Base-by-base conservation (phyloP, 2,329 filamentous ascomycete species). In the Chaetomiaceae sp. region DNA sequence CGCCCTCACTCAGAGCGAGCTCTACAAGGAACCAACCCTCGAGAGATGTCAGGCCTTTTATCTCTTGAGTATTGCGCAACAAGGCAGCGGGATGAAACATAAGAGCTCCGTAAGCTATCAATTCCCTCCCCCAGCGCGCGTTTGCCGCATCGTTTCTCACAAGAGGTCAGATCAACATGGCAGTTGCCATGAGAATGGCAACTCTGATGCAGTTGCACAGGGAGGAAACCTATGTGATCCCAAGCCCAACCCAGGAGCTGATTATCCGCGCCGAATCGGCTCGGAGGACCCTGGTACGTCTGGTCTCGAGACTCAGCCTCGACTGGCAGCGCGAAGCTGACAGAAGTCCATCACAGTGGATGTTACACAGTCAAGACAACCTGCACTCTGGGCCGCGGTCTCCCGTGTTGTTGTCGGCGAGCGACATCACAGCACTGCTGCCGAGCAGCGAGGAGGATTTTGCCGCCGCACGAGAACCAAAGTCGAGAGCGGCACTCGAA, bases 1-100 rank as follows among this genome's bases (percentile, higher is more conserved):
- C 8, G 59, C 60, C 30, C 62, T 81, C 8, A 76, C 78, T 1
- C 61, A 73, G 27, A 64, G 65, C 20, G 76, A 80, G 57, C 64
- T 81, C 17, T 81, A 81, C 58, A 66, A 72, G 34, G 72, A 73
- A 47, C 74, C 78, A 0, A 78, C 72, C 0, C 60, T 82, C 16
- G 76, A 81, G 58, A 69, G 74, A 35, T 81, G 77, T 45, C 79
- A 82, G 62, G 78, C 73, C 1, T 82, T 82, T 53, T 81, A 81
- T 55, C 64, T 82, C 3, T 65, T 82, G 14, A 79, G 77, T 58
- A 75, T 82, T 48, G 77, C 78, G 4, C 78, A 82, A 56, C 78
- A 81, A 59, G 77, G 77, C 13, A 78, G 73, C 46, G 78, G 76
- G 0, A 66, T 75, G 55, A 74, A 71, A 35, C 76, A 78, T 44